Evolutionary conservation across 768 basidiomycete genomes (phyloP).

Genomic region (Auricularia sp.): DNA sequence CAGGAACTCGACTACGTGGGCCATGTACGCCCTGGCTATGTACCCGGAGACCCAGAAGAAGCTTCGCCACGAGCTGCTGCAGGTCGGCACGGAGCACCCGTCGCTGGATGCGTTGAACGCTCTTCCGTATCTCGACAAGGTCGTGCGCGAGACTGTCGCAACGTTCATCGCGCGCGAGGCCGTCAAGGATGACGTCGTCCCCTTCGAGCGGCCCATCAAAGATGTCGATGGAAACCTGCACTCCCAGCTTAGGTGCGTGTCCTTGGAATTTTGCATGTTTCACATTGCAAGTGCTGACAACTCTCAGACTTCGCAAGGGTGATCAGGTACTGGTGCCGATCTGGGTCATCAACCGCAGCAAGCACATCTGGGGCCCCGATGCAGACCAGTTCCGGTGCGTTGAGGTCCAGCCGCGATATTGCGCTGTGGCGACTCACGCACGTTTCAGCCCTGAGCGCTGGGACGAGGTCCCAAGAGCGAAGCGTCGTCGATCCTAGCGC

Average conservation of each 20-base stretch:
- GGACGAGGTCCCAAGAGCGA: background rate
- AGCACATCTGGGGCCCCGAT: constrained; percentile 25
- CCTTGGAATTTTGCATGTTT: constrained; percentile 5
- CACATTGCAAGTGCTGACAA: background rate
- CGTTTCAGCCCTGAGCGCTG: constrained; percentile 7
- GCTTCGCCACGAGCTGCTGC: constrained; percentile 12
- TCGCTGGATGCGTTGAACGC: constrained; percentile 24
- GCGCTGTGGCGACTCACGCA: background rate
- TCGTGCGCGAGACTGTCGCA: constrained; percentile 51
- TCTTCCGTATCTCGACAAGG: constrained; percentile 50
- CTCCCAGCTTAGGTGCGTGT: constrained; percentile 5
- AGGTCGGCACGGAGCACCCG: constrained; percentile 8
- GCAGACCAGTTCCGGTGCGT: constrained; percentile 23
- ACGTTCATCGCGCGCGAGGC: constrained; percentile 30
- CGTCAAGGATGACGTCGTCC: constrained; percentile 37
- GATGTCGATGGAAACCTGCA: constrained; percentile 13
- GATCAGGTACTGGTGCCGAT: constrained; percentile 20
- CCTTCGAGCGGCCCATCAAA: constrained; percentile 30
- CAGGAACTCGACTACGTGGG: constrained; percentile 44
- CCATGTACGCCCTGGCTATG: constrained; percentile 44
- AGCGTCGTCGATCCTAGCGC: background rate
- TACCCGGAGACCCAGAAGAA: constrained; percentile 34
- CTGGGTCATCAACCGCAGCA: constrained; percentile 19
- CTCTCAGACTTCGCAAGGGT: constrained; percentile 6
- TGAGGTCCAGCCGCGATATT: background rate